Conservation (phyloP, 495 filamentous ascomycete genomes). For the Massariosphaeria phaeospora region DNA sequence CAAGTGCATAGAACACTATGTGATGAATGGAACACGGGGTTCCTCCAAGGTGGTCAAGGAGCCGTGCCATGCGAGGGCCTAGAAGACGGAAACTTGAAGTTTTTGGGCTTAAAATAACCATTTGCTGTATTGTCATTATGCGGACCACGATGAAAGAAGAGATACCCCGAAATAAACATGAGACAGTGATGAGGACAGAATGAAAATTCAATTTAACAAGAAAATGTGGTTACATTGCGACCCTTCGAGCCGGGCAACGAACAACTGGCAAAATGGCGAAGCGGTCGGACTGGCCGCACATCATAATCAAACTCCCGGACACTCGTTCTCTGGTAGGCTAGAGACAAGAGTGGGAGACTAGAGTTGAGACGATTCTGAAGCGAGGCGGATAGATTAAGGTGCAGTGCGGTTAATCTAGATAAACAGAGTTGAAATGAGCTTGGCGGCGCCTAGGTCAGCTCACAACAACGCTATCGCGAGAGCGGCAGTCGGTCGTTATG, state of each 20-base stretch:
- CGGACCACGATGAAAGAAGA: conserved; percentile 7
- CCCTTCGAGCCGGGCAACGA: neutral
- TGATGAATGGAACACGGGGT: too few relatives aligned
- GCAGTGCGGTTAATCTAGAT: conserved; percentile 25
- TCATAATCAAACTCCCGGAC: neutral
- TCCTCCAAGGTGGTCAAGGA: too few relatives aligned
- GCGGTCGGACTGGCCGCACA: neutral
- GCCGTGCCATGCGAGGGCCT: conserved; percentile 1
- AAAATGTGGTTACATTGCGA: conserved; percentile 14
- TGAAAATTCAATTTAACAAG: conserved; percentile 4
- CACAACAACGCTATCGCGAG: conserved; percentile 2
- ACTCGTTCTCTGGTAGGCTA: neutral
- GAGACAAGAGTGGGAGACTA: neutral
- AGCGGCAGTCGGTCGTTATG: neutral
- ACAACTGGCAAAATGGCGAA: neutral
- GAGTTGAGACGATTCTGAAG: conserved; percentile 15
- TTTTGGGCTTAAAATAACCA: too few relatives aligned
- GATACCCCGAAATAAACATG: neutral
- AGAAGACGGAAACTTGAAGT: too few relatives aligned
- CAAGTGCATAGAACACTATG: too few relatives aligned
- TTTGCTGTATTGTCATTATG: too few relatives aligned
- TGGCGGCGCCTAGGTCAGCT: conserved; percentile 10
- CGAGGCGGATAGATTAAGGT: conserved; percentile 27
- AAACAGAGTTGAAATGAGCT: conserved; percentile 1
- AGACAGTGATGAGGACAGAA: neutral